phyloP scores from a whole-genome alignment of 495 filamentous ascomycete species.

The Penicillium flavigenum region DNA sequence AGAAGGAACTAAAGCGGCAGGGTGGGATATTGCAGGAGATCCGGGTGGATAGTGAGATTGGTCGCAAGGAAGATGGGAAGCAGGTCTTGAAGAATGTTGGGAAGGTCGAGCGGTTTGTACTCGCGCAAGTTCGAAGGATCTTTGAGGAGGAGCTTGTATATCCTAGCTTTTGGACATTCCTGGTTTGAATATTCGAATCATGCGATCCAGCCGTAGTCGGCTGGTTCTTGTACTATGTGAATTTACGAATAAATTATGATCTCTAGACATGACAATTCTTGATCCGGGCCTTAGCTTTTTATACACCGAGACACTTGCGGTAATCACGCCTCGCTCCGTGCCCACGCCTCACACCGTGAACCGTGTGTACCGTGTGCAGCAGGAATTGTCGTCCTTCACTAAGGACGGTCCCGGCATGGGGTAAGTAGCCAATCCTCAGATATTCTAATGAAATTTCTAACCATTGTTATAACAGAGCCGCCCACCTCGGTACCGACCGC shows the following conservation, averaged over 20 bases:
- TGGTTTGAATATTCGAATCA: slow-evolving; percentile 60
- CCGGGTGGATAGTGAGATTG: slow-evolving; percentile 95
- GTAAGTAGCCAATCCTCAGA: slow-evolving; percentile 28
- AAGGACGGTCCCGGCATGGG: slow-evolving; percentile 48
- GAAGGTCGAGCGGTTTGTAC: slow-evolving; percentile 95
- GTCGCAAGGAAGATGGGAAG: slow-evolving; percentile 82
- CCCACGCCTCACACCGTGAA: slow-evolving; percentile 72
- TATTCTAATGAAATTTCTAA: slow-evolving; percentile 8
- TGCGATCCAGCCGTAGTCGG: not conserved
- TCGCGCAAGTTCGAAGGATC: slow-evolving; percentile 93
- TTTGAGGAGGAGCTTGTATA: slow-evolving; percentile 99
- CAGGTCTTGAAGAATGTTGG: slow-evolving; percentile 97
- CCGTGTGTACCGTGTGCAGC: slow-evolving; percentile 93
- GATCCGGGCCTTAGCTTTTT: not conserved
- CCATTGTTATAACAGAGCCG: slow-evolving; percentile 49
- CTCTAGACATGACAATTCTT: slow-evolving; percentile 13
- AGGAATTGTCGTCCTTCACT: slow-evolving; percentile 68
- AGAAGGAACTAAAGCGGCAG: slow-evolving; percentile 57
- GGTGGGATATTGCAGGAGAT: slow-evolving; percentile 87
- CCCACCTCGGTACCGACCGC: slow-evolving; percentile 80
- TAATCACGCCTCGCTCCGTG: not conserved
- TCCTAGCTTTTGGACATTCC: slow-evolving; percentile 96
- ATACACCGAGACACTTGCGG: slow-evolving; percentile 7
- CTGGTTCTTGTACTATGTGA: slow-evolving; percentile 12
- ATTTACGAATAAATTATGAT: slow-evolving; percentile 26